Conservation (phyloP, 805 yeast genomes). For the Candida quercuum region DNA sequence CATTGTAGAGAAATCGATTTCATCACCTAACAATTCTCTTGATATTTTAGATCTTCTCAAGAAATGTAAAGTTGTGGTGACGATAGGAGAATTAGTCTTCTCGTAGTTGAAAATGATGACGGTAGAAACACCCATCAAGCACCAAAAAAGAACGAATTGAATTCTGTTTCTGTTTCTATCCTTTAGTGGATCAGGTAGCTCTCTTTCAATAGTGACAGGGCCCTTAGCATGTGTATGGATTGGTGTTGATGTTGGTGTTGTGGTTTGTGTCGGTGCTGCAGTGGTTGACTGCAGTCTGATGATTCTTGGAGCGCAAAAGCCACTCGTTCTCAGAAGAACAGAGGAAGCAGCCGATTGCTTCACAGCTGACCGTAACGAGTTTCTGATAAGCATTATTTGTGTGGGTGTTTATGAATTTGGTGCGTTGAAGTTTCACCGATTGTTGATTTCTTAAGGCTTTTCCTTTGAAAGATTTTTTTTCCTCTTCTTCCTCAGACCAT, state of each 20-base stretch:
- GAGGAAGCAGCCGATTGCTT: background rate
- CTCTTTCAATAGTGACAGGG: conserved; percentile 48
- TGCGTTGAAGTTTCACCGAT: too few relatives aligned
- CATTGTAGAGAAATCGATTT: conserved; percentile 65
- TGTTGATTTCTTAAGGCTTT: background rate
- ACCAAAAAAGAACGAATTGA: conserved; percentile 50
- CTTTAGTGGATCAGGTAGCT: conserved; percentile 75
- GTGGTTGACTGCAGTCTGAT: conserved; percentile 2
- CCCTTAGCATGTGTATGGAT: conserved; percentile 2
- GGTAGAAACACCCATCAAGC: conserved; percentile 48
- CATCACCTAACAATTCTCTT: conserved; percentile 60
- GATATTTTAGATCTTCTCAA: conserved; percentile 71
- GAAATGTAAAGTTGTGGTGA: conserved; percentile 80
- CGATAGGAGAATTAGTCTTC: conserved; percentile 83
- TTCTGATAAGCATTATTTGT: background rate
- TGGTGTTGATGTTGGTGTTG: conserved; percentile 9
- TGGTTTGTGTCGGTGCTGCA: conserved; percentile 13
- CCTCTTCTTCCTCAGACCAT: too few relatives aligned
- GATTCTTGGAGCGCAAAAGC: background rate
- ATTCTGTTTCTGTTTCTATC: conserved; percentile 45
- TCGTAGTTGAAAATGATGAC: conserved; percentile 86
- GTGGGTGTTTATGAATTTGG: background rate
- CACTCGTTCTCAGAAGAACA: background rate
- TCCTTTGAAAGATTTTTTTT: too few relatives aligned
- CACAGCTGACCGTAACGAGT: background rate